Conservation (phyloP, 768 basidiomycete species). For the Flagelloscypha sp. region DNA sequence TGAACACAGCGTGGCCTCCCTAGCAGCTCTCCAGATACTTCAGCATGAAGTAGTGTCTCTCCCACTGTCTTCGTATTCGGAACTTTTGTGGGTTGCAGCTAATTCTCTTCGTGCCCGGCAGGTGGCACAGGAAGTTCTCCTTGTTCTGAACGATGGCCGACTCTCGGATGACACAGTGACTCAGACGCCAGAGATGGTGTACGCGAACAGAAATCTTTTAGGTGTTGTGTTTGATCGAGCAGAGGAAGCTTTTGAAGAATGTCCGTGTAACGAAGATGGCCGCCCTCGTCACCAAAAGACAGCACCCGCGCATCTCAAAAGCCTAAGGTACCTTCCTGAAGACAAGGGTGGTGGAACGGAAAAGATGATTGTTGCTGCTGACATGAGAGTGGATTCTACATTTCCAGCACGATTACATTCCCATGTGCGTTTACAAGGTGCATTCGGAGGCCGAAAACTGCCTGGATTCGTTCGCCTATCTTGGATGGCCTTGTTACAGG, state of each 20-base stretch:
- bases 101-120: slow-evolving; percentile 43
- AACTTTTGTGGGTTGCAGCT: slow-evolving; percentile 43
- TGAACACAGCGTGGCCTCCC: slow-evolving; percentile 41
- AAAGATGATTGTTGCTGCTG: slow-evolving; percentile 43
- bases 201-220: slow-evolving; percentile 48
- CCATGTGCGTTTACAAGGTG: slow-evolving; percentile 54
- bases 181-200: slow-evolving; percentile 21
- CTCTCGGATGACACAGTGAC: slow-evolving; percentile 16
- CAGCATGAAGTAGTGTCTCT: slow-evolving; percentile 34
- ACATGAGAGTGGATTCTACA: slow-evolving; percentile 46
- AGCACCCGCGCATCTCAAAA: slow-evolving; percentile 33
- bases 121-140: slow-evolving; percentile 50
- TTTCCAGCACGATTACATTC: slow-evolving; percentile 50
- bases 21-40: slow-evolving; percentile 53
- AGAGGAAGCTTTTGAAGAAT: slow-evolving; percentile 59
- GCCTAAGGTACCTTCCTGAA: slow-evolving; percentile 27
- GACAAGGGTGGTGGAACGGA: too few species aligned
- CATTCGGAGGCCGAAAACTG: slow-evolving; percentile 46
- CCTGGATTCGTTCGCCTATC: slow-evolving; percentile 34
- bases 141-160: slow-evolving; percentile 49
- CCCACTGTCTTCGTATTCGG: slow-evolving; percentile 35
- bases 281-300: slow-evolving; percentile 37
- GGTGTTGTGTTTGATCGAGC: slow-evolving; percentile 55
- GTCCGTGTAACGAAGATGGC: slow-evolving; percentile 59
- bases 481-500: slow-evolving; percentile 55